A percentile compares a stretch with the other conserved stretches of the same genome.
These are phyloP conservation scores for Suillus bovinus DNA, from an alignment of 768 basidiomycete species.

Conservation along the genomic window DNA sequence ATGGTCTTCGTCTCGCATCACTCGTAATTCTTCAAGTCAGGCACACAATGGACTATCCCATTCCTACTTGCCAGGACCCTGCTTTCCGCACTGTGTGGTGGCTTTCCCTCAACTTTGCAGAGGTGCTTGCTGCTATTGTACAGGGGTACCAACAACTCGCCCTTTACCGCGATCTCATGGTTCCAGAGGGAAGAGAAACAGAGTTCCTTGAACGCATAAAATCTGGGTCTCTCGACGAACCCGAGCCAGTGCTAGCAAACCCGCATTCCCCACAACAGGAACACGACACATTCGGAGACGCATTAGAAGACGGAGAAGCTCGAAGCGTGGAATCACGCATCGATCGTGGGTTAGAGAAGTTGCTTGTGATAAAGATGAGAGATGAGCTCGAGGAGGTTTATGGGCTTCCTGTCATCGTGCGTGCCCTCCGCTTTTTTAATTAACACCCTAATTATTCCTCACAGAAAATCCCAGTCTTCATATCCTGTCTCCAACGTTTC, in stretches of 20 bases:
- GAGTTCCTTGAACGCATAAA: slow-evolving; percentile 38
- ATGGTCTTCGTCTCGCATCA: slow-evolving; percentile 53
- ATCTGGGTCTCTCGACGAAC: slow-evolving; percentile 6
- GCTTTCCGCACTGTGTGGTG: slow-evolving; percentile 75
- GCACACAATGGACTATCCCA: slow-evolving; percentile 39
- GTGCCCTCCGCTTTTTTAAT: slow-evolving; percentile 30
- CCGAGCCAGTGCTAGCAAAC: slow-evolving; percentile 8
- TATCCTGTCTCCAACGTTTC: slow-evolving; percentile 74
- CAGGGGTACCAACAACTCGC: slow-evolving; percentile 73
- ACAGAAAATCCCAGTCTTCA: slow-evolving; percentile 72
- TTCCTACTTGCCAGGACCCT: slow-evolving; percentile 53
- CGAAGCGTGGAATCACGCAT: slow-evolving; percentile 41
- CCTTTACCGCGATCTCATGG: slow-evolving; percentile 70
- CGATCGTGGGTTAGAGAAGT: slow-evolving; percentile 65
- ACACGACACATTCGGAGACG: slow-evolving; percentile 13
- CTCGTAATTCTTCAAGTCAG: slow-evolving; percentile 55
- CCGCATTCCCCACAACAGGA: slow-evolving; percentile 3
- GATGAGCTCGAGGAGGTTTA: slow-evolving; percentile 82
- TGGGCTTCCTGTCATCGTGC: slow-evolving; percentile 75
- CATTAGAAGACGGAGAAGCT: slow-evolving; percentile 13
- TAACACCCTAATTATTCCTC: neutral
- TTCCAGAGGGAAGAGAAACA: slow-evolving; percentile 42
- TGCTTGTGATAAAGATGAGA: slow-evolving; percentile 61
- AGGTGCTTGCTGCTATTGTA: slow-evolving; percentile 60
- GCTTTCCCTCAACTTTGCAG: slow-evolving; percentile 69